phyloP scores from a whole-genome alignment of 208 protist genomes.

The Crithidia bombi region DNA sequence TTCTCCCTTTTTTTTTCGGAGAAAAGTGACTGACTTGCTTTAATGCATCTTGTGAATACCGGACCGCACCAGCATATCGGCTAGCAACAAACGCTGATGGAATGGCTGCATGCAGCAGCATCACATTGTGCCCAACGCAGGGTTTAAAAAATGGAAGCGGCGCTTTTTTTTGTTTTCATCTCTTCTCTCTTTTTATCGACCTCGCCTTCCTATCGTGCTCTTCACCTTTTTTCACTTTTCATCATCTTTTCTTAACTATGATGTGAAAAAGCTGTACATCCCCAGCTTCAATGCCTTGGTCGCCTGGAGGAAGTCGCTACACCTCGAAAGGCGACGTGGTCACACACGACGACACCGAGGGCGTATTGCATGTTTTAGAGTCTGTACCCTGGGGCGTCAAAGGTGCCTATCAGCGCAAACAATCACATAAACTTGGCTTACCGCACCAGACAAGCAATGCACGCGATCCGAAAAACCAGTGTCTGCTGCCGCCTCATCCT shows the following conservation, averaged over 20 bases:
- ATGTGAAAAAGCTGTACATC: neutral
- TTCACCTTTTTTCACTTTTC: neutral
- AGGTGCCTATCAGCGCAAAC: too few relatives aligned
- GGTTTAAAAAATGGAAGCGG: too few relatives aligned
- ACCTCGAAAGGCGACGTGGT: neutral
- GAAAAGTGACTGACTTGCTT: too few relatives aligned
- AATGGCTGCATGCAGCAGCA: too few relatives aligned
- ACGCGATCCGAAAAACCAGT: neutral
- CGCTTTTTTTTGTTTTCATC: neutral
- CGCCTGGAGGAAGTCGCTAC: neutral
- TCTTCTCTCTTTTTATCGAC: neutral
- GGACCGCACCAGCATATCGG: too few relatives aligned
- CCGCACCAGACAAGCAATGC: neutral
- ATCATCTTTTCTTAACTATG: neutral
- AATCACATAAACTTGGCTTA: neutral
- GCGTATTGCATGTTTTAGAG: neutral
- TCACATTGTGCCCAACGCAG: too few relatives aligned
- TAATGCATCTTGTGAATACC: too few relatives aligned
- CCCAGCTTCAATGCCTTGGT: neutral
- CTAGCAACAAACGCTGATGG: too few relatives aligned
- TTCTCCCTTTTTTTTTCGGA: neutral
- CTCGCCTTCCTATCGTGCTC: neutral
- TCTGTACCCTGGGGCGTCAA: conserved; percentile 3
- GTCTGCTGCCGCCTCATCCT: neutral
- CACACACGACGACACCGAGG: neutral